Evolutionary conservation across 192 early-diverging fungal species (phyloP).

Genomic region (Mortierella antarctica): DNA sequence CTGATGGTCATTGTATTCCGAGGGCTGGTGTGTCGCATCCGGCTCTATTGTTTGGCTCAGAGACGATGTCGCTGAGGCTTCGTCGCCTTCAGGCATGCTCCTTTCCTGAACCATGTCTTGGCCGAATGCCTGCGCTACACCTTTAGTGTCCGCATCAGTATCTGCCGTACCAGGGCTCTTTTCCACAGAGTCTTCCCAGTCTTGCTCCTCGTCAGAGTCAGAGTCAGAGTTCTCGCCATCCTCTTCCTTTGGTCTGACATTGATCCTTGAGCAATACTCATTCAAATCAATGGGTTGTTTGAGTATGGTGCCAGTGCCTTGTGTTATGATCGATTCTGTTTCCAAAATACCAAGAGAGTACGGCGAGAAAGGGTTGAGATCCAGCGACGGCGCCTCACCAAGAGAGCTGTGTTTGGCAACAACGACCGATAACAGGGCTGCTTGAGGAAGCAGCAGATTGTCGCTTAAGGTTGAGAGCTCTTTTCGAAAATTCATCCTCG

Average conservation of each 20-base stretch:
- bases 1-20: too few relatives aligned
- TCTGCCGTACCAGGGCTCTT: background rate
- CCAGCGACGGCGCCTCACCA: slow-evolving; percentile 14
- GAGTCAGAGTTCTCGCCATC: background rate
- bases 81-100: too few relatives aligned
- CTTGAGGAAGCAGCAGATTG: too few relatives aligned
- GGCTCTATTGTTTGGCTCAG: too few relatives aligned
- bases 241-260: slow-evolving; percentile 2
- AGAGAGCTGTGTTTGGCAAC: background rate
- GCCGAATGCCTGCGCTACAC: too few relatives aligned
- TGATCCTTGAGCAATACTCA: slow-evolving; percentile 10
- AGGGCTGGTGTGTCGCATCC: too few relatives aligned
- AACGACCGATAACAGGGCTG: background rate
- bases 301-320: background rate
- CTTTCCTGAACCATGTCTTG: too few relatives aligned
- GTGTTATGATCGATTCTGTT: background rate
- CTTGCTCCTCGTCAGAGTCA: slow-evolving; percentile 1
- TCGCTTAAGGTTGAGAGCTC: too few relatives aligned
- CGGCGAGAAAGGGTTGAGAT: slow-evolving; percentile 24
- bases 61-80: too few relatives aligned
- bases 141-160: background rate
- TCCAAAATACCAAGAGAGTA: slow-evolving; percentile 25
- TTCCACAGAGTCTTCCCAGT: background rate
- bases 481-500: slow-evolving; percentile 37
- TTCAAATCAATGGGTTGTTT: slow-evolving; percentile 16